Base-by-base conservation (phyloP, 805 yeast genomes). In the Teunomyces pallodes region DNA sequence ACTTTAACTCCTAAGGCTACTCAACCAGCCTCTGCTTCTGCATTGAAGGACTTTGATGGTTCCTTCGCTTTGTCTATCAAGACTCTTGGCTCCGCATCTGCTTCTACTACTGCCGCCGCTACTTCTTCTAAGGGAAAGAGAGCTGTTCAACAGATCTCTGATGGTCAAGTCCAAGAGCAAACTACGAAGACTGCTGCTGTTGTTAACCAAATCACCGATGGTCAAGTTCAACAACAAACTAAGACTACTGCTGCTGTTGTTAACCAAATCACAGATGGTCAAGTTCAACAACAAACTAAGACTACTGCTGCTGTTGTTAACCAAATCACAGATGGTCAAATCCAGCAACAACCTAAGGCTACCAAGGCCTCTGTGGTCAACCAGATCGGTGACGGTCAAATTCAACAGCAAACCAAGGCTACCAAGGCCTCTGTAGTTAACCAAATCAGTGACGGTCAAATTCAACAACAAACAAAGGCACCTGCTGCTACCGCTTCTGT, bases 161-260 rank as follows among this genome's bases (percentile, higher is more conserved):
- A 82, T 56, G 86, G 86, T 60, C 85, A 81, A 68, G 70, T 81
- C 60, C 85, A 80, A 64, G 63, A 72, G 36, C 67, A 74, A 49
- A 51, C 58, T 14, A 66, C 64, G 36, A 56, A 46, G 42, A 51
- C 57, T 35, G 58, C 59, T 31, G 52, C 61, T 3, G 62, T 56
- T 12, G 58, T 61, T 28, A 54, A 55, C 49, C 70, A 66, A 54
- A 58, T 62, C 24, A 45, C 52, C 27, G 68, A 69, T 43, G 72
- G 74, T 33, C 74, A 68, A 54, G 56, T 67, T 48, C 72, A 67
- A 52, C 64, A 60, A 43, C 57, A 58, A 43, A 46, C 57, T 32
- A 50, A 42, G 46, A 42, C 45, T 20, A 46, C 47, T 17, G 55
- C 64, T 42, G 52, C 61, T 3, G 62, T 56, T 12, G 58, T 61